Base-by-base conservation (phyloP, 441 rosid genomes). In the Pelargonium cotyledonis region DNA sequence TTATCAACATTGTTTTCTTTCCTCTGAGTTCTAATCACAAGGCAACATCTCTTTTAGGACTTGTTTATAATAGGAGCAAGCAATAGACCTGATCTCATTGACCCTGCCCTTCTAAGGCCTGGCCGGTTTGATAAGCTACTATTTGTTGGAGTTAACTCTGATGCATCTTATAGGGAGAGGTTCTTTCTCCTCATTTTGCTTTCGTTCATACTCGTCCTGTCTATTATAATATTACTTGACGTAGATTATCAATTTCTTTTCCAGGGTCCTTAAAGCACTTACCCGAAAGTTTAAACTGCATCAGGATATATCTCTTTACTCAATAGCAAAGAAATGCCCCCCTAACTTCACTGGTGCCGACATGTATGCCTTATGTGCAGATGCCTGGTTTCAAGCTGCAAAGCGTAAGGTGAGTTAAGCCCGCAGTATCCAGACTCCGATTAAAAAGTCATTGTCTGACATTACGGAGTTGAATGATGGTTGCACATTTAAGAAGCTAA, bases 351-450 rank as follows among this genome's bases (percentile, higher is more conserved):
- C 99, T 40, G 99, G 99, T 23, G 99, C 99, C 65, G 99, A 94
- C 80, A 87, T 89, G 97, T 91, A 94, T 66, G 99, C 99, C 68
- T 82, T 94, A 66, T 91, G 99, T 76, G 94, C 99, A 4, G 99
- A 94, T 85, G 99, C 99, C 75, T 94, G 99, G 99, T 91, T 94
- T 83, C 86, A 88, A 63, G 99, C 97, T 70, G 99, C 97, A 80
- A 91, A 91, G 79, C 84, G 89, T 63, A 88, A 87, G 95, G 99
- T 88, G 68, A 65, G 85, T 75, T 63, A 29, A 46, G 71, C 70
- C 7, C 43, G 26, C 29, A 15, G 64, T 41, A 38, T 67, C 19
- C 12, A 47, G 58, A 53, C 58, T n/a, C 58, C 15, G 21, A n/a
- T 15, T 6, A 53, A 53, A 14, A 53, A 16, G 6, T 15, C 19